Conservation (phyloP, 1,139 yeast genomes). For the Blastobotrys proliferans region DNA sequence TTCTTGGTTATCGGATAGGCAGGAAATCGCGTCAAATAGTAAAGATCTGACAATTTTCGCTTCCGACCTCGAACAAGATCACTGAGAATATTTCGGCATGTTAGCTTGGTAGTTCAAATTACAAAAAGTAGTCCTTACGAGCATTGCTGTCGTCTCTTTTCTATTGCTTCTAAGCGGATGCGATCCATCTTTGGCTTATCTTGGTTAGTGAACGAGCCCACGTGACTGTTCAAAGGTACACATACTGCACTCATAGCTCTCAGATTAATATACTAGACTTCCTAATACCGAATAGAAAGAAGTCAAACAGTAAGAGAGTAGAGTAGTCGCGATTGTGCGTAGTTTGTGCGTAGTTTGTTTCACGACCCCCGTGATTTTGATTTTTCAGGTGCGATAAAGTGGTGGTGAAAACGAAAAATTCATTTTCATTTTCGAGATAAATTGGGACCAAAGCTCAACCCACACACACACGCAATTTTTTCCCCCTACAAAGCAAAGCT, state of each 20-base stretch:
- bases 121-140: conserved; percentile 5
- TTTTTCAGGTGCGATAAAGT: too few species aligned
- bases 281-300: too few species aligned
- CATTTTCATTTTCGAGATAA: too few species aligned
- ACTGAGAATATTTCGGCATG: conserved; percentile 17
- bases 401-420: conserved; percentile 1
- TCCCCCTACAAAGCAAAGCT: too few species aligned
- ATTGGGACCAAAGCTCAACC: neutral
- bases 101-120: neutral
- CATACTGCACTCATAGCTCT: conserved; percentile 6
- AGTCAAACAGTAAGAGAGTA: too few species aligned
- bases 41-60: conserved; percentile 52
- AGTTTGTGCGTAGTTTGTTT: too few species aligned
- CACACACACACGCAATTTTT: neutral
- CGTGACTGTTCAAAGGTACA: neutral
- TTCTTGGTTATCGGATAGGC: conserved; percentile 39
- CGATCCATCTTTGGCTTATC: conserved; percentile 34
- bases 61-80: conserved; percentile 43
- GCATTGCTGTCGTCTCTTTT: conserved; percentile 39
- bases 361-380: too few species aligned
- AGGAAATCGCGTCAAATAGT: conserved; percentile 48
- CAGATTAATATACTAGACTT: too few species aligned
- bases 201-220: conserved; percentile 7
- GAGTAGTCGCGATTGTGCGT: too few species aligned
- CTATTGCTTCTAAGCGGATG: conserved; percentile 44